Conservation (phyloP, 2,329 filamentous ascomycete genomes). For the Fusarium redolens region DNA sequence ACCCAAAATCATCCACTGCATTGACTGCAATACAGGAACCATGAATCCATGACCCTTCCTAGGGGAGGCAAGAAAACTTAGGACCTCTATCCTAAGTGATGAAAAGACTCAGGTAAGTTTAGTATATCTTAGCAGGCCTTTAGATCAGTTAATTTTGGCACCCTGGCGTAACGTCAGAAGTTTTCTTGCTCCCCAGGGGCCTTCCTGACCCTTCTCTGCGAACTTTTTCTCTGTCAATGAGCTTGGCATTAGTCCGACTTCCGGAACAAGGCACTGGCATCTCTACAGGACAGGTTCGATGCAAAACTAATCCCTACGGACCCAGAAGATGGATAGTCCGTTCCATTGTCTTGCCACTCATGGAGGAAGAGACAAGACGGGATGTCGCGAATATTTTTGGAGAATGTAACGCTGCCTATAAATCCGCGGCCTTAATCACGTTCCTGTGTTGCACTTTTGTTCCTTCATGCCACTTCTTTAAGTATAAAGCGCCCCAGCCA, state of each 20-base stretch:
- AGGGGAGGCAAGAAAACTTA: too few relatives aligned
- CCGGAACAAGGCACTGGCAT: conserved; percentile 11
- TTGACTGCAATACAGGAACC: neutral
- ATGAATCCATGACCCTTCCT: neutral
- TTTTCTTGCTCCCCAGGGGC: too few relatives aligned
- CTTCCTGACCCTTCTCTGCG: neutral
- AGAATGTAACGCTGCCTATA: conserved; percentile 28
- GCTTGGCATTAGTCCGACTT: conserved; percentile 34
- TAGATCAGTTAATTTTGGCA: too few relatives aligned
- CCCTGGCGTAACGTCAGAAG: too few relatives aligned
- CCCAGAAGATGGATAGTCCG: neutral
- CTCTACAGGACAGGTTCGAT: neutral
- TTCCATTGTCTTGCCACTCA: conserved; percentile 12
- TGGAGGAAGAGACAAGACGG: neutral
- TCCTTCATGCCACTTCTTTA: conserved; percentile 3
- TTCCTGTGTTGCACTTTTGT: neutral
- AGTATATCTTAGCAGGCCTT: too few relatives aligned
- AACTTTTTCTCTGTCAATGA: neutral
- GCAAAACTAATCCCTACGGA: neutral
- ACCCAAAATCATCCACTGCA: conserved; percentile 4
- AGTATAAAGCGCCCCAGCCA: neutral
- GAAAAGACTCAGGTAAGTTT: too few relatives aligned
- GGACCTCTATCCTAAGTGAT: too few relatives aligned
- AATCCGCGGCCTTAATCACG: conserved; percentile 7
- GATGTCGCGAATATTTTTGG: neutral